Evolutionary conservation across 2,329 filamentous ascomycete species (phyloP).

Genomic region (Rutstroemia sp.): DNA sequence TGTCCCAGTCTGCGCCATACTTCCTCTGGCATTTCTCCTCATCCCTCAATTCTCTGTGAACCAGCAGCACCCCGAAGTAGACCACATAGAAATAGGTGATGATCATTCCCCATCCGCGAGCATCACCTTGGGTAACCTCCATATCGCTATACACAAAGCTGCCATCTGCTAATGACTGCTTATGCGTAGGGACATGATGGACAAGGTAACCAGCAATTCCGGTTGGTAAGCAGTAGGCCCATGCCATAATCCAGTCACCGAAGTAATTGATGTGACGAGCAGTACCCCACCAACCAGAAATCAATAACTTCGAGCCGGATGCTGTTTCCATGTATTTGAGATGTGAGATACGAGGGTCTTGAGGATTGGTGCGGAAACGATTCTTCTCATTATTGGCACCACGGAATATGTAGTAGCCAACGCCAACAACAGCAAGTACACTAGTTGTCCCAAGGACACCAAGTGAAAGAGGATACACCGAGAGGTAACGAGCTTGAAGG

Average conservation of each 20-base stretch:
- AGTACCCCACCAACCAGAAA: constrained; percentile 87
- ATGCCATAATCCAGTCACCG: constrained; percentile 90
- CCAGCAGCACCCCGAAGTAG: constrained; percentile 80
- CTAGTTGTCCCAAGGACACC: constrained; percentile 57
- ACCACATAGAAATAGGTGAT: constrained; percentile 93
- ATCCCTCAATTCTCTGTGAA: constrained; percentile 81
- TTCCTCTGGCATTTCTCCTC: constrained; percentile 87
- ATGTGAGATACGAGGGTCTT: constrained; percentile 70
- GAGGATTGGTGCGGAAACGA: constrained; percentile 78
- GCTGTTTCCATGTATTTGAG: constrained; percentile 82
- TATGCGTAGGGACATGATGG: constrained; percentile 44
- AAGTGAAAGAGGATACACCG: constrained; percentile 73
- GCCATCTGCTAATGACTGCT: constrained; percentile 39
- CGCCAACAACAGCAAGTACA: constrained; percentile 58
- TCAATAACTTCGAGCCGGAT: constrained; percentile 71
- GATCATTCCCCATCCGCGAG: constrained; percentile 75
- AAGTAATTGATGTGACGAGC: constrained; percentile 94
- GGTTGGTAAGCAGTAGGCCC: constrained; percentile 84
- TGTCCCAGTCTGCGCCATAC: constrained; percentile 88
- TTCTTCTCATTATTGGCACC: constrained; percentile 95
- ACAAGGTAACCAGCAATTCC: constrained; percentile 77
- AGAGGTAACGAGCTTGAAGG: constrained; percentile 76
- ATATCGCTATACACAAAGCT: constrained; percentile 46
- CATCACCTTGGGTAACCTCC: constrained; percentile 62
- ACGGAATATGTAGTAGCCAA: constrained; percentile 89